Evolutionary conservation across 2,329 filamentous ascomycete species (phyloP), one percentile per base, ranked within the genome.

Genomic region (Zymoseptoria tritici): DNA sequence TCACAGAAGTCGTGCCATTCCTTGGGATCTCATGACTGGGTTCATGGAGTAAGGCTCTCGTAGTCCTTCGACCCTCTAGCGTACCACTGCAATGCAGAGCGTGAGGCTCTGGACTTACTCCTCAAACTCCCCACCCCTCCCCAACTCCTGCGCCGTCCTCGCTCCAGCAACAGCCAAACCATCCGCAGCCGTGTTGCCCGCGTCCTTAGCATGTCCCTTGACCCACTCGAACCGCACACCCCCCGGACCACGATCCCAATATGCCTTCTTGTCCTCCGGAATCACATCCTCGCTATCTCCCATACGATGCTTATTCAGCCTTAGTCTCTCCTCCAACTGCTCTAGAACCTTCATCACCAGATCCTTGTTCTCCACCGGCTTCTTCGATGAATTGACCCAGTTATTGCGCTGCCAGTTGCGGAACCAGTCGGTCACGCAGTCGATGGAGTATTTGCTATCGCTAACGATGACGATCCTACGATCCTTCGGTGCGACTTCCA

Each of bases 391-490:
- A n/a, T 86, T 96, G 71, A 81, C 82, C 93, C 93, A 99, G 5
- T 81, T 81, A 67, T 93, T 87, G 58, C 76, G 81, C 64, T 84
- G 79, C 94, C 94, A 97, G 58, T 82, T 86, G 21, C 76, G 74
- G 69, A 85, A 91, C 93, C 94, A 99, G 52, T 85, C 81, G 0
- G 87, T 96, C 24, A 91, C 85, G 70, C 93, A 97, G 66, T 92
- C 87, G 74, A 97, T 96, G 1, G 90, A 83, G 76, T 97, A 97
- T 69, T 86, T 86, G 74, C 89, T 94, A 76, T 99, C 94, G n/a
- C 87, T 91, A 71, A 87, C 83, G 65, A 99, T 95, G 59, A 86
- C 82, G 11, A 95, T 82, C 61, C 85, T 80, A 59, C 88, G 82
- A 60, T 86, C 80, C 16, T 83, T 76, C 0, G 89, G 86, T 1